Evolutionary conservation across 1,139 yeast genomes (phyloP), one percentile per base, ranked within the genome.

Genomic region (Hanseniaspora gamundiae): DNA sequence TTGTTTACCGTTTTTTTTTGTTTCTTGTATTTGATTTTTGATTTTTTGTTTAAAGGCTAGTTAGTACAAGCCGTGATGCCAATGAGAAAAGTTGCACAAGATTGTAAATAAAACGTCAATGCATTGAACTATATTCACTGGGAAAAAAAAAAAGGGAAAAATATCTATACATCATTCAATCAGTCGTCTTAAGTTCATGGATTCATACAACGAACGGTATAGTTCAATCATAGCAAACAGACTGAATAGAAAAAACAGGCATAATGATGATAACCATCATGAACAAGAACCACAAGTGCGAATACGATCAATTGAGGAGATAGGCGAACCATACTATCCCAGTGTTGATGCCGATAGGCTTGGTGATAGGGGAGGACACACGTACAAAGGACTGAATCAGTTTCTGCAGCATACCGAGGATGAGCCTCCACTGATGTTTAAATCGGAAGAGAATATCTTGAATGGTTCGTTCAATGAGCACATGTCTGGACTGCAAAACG

Each of bases 321-420:
- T 42, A 11, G 45, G 45, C 10, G 26, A 27, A 17, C 45, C 45
- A 2, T 42, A 39, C n/a, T 38, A 28, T 28, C 45, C 45, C 16
- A 4, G n/a, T n/a, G n/a, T n/a, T n/a, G n/a, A n/a, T n/a, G n/a
- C n/a, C n/a, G n/a, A n/a, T n/a, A n/a, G n/a, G n/a, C n/a, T n/a
- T n/a, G n/a, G n/a, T n/a, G n/a, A n/a, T n/a, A n/a, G n/a, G 13
- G 24, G 19, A 33, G 10, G 9, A 9, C 26, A 24, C 26, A 24
- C 9, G 26, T 24, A 24, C 9, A 24, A 24, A 9, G 26, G 26
- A 16, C 35, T 30, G 14, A 30, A 30, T 5, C 35, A 30, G 14
- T 16, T 14, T n/a, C 3, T 30, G 19, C 19, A 4, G 7, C 31
- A 29, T 29, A 11, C 31, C 26, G 31, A 14, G 7, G 7, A 21